These are phyloP conservation scores for Castanea crenata DNA, from an alignment of 306 rosid species.

Conservation along the genomic window DNA sequence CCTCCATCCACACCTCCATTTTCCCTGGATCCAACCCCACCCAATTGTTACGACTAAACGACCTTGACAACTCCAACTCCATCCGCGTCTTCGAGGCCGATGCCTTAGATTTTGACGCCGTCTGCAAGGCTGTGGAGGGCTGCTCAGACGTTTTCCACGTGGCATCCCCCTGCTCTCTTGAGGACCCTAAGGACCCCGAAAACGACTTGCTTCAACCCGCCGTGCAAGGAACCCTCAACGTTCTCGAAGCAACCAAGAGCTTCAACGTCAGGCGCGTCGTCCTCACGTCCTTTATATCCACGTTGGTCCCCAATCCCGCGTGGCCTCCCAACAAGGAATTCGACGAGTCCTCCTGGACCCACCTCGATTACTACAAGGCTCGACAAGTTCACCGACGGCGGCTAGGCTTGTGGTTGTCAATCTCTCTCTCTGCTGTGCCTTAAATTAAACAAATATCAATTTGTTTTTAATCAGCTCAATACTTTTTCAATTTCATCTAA, in stretches of 20 bases:
- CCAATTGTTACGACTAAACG: conserved; percentile 34
- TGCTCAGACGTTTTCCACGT: conserved; percentile 84
- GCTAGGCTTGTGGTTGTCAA: too few species aligned
- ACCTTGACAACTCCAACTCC: background rate
- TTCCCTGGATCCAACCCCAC: conserved; percentile 63
- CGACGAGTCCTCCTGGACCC: conserved; percentile 86
- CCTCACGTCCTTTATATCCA: conserved; percentile 83
- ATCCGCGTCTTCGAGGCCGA: conserved; percentile 49
- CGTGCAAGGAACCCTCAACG: conserved; percentile 71
- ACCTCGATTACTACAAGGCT: conserved; percentile 56
- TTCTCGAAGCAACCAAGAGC: conserved; percentile 53
- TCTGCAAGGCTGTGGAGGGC: conserved; percentile 44
- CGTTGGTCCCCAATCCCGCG: conserved; percentile 70
- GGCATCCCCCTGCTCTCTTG: conserved; percentile 86
- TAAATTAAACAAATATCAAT: too few species aligned
- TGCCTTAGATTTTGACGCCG: conserved; percentile 50
- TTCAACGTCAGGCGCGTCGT: conserved; percentile 63
- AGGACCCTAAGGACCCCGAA: conserved; percentile 63
- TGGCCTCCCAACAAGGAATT: conserved; percentile 52
- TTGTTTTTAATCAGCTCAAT: too few species aligned
- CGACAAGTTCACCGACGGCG: conserved; percentile 3
- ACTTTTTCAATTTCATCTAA: too few species aligned
- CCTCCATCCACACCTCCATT: conserved; percentile 61
- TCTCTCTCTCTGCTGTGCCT: too few species aligned
- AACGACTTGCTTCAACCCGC: conserved; percentile 66